Evolutionary conservation across 2,329 filamentous ascomycete species (phyloP).

Genomic region (Talaromyces sp.): DNA sequence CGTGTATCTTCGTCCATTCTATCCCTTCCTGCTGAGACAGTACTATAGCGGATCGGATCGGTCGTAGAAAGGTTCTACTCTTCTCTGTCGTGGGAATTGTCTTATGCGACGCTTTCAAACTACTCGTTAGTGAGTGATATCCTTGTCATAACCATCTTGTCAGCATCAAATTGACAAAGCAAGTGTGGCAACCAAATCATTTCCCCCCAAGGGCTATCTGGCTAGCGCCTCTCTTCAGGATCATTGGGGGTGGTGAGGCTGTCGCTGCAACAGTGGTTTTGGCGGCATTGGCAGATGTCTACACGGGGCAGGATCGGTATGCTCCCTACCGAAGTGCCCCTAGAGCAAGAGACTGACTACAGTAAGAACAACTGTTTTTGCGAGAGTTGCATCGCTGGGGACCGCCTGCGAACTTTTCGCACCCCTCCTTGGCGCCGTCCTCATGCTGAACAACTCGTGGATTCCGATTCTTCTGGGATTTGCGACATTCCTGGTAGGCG

Average conservation of each 20-base stretch:
- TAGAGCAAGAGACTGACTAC: constrained; percentile 4
- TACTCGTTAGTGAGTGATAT: constrained; percentile 17
- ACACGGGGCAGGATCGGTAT: constrained; percentile 16
- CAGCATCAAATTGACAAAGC: constrained; percentile 12
- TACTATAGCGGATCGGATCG: constrained; percentile 14
- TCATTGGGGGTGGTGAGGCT: constrained; percentile 15
- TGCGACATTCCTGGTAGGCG: constrained; percentile 7
- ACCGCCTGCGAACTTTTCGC: constrained; percentile 15
- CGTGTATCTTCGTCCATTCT: constrained; percentile 4
- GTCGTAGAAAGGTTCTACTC: constrained; percentile 15
- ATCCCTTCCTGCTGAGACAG: neutral
- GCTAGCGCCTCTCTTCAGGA: constrained; percentile 15
- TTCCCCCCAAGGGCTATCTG: constrained; percentile 14
- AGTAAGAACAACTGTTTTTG: constrained; percentile 16
- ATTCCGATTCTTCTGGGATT: constrained; percentile 13
- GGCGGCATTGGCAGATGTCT: constrained; percentile 17
- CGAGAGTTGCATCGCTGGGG: constrained; percentile 14
- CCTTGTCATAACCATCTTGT: constrained; percentile 1
- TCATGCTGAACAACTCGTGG: constrained; percentile 14
- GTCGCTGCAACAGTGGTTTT: constrained; percentile 17
- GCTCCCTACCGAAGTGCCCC: constrained; percentile 2
- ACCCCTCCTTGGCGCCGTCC: constrained; percentile 9
- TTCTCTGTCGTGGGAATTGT: constrained; percentile 14
- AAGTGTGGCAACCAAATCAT: constrained; percentile 12
- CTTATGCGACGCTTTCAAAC: constrained; percentile 17